Evolutionary conservation across 2,329 filamentous ascomycete genomes (phyloP), one percentile per base, ranked within the genome.

Genomic region (Aspergillus niger): DNA sequence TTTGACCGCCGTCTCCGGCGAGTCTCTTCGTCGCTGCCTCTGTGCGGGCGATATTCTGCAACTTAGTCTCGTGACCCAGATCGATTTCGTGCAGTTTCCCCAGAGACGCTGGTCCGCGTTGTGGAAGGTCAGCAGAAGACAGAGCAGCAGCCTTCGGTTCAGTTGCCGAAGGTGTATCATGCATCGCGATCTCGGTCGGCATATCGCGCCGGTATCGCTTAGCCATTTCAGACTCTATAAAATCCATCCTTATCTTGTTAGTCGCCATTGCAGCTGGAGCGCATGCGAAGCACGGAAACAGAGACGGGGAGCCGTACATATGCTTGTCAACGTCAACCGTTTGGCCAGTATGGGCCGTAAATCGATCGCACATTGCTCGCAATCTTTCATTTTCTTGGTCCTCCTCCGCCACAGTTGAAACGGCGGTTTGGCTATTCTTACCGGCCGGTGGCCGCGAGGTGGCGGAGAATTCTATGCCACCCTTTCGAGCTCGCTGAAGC

Each of bases 211-310:
- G 69, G 55, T 75, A 73, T 70, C 80, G 77, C 76, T 84, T 85
- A 81, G 85, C 85, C 79, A 88, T 76, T 74, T 87, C 85, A 63
- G 84, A 82, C 73, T 88, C 86, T 89, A 89, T 83, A 78, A 85
- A 89, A 67, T 82, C 82, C 80, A 84, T 84, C 85, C 86, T 89
- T 83, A 82, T 80, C 78, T 77, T 77, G 84, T 89, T 83, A 89
- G 84, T 77, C 70, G 63, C 65, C 67, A 69, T 72, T 67, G 44
- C 58, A 57, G 38, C 5, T 6, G 38, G 32, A 5, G 60, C 15
- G 20, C 57, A 55, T 43, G 8, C 28, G 56, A 55, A 52, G 5
- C 32, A 58, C 10, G 49, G 10, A n/a, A 20, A 24, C 11, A 28
- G 10, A 22, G 55, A 41, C 50, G 49, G 38, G 55, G 57, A 52